phyloP scores from a whole-genome alignment of 768 basidiomycete species.

The Pleurotus ostreatus region DNA sequence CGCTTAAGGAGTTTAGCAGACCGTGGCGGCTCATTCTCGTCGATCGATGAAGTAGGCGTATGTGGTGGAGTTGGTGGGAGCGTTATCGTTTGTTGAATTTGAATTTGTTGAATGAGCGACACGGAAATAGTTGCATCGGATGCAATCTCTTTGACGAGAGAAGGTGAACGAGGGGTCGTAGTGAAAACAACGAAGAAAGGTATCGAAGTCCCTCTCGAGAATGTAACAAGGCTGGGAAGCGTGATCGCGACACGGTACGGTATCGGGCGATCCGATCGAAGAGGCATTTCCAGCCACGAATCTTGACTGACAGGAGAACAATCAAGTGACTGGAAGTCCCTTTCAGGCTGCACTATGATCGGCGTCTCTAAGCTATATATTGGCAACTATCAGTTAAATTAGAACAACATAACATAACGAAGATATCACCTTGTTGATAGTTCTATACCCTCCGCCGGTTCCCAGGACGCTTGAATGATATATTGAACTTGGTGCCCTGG shows the following conservation, averaged over 20 bases:
- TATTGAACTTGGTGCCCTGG: constrained; percentile 41
- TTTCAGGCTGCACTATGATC: constrained; percentile 55
- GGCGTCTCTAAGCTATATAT: constrained; percentile 58
- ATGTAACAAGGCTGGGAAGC: constrained; percentile 55
- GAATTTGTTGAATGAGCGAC: constrained; percentile 58
- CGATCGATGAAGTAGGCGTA: constrained; percentile 41
- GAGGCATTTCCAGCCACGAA: constrained; percentile 67
- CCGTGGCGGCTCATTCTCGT: constrained; percentile 29
- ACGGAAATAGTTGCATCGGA: constrained; percentile 70
- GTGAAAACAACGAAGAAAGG: constrained; percentile 74
- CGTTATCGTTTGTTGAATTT: constrained; percentile 38
- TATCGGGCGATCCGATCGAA: constrained; percentile 57
- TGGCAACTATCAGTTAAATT: constrained; percentile 8
- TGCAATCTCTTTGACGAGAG: constrained; percentile 60
- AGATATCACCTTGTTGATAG: constrained; percentile 37
- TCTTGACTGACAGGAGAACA: constrained; percentile 36
- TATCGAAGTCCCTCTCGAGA: constrained; percentile 58
- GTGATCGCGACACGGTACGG: constrained; percentile 70
- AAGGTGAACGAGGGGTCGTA: constrained; percentile 51
- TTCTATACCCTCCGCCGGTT: constrained; percentile 41
- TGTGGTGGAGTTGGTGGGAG: constrained; percentile 45
- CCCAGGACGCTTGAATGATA: constrained; percentile 54
- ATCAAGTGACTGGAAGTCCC: constrained; percentile 56
- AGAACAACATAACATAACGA: constrained; percentile 20
- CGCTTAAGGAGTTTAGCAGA: constrained; percentile 26